Conservation (phyloP, 164 flowering plant genomes). For the Cinnamomum micranthum region DNA sequence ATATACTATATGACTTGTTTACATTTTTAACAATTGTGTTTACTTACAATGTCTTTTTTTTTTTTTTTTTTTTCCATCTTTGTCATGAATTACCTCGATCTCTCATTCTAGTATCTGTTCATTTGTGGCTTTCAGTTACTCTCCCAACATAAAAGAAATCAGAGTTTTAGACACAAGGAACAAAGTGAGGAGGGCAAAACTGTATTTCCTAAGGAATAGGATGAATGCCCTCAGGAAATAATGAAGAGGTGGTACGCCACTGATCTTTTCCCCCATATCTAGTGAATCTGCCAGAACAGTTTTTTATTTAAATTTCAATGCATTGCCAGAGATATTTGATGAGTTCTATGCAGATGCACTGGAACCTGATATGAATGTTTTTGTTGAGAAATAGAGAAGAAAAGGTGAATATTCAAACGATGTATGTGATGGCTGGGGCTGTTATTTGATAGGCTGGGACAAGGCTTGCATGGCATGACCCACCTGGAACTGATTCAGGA, state of each 20-base stretch:
- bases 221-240: conserved; percentile 70
- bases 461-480: neutral
- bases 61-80: no score
- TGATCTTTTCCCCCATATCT: neutral
- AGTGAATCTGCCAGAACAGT: neutral
- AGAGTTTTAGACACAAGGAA: conserved; percentile 66
- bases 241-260: neutral
- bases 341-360: neutral
- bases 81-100: no score
- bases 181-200: conserved; percentile 79
- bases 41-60: no score
- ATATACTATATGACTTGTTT: no score
- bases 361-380: neutral
- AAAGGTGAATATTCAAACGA: no score
- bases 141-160: conserved; percentile 85
- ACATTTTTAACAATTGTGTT: no score
- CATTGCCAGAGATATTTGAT: neutral
- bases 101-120: no score
- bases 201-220: conserved; percentile 76
- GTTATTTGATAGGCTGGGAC: neutral
- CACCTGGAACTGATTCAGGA: neutral
- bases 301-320: neutral
- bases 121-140: conserved; percentile 46
- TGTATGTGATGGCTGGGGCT: neutral
- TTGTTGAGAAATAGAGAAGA: neutral